A percentile compares a stretch with the other conserved stretches of the same genome.
phyloP scores from a whole-genome alignment of 148 eudicot species.

The Spergularia marina region DNA sequence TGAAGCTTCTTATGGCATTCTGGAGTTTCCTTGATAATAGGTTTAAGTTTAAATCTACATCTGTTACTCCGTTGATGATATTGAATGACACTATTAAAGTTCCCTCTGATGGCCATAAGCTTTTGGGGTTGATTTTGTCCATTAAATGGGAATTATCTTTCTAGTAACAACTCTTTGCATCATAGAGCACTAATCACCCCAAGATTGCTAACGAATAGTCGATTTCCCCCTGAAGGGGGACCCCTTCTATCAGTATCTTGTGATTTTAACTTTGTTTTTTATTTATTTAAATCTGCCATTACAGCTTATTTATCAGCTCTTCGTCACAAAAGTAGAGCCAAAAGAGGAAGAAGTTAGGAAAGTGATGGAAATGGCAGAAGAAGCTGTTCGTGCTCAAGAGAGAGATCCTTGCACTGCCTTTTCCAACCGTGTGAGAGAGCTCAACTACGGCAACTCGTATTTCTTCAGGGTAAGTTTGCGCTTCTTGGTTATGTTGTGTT shows the following conservation, averaged over 20 bases:
- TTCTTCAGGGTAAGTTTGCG: constrained; percentile 61
- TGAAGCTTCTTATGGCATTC: background rate
- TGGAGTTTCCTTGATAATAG: background rate
- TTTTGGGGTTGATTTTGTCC: background rate
- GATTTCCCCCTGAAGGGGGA: too few relatives aligned
- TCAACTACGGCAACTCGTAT: constrained; percentile 84
- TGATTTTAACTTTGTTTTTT: background rate
- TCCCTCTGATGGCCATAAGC: background rate
- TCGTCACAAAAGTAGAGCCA: constrained; percentile 67
- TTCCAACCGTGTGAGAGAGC: constrained; percentile 82
- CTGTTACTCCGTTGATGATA: background rate
- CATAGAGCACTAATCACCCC: background rate
- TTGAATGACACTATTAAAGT: background rate
- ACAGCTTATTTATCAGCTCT: constrained; percentile 88
- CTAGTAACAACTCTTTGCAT: background rate
- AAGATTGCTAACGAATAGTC: background rate
- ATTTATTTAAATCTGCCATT: background rate
- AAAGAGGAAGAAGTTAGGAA: constrained; percentile 78
- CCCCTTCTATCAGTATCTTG: background rate
- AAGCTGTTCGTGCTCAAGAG: constrained; percentile 84
- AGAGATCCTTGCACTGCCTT: constrained; percentile 93
- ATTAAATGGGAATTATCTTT: background rate
- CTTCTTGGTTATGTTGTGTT: background rate
- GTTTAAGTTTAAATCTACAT: background rate
- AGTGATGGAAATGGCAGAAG: constrained; percentile 96